phyloP scores from a whole-genome alignment of 768 basidiomycete genomes.

The Lactifluus echinatus region DNA sequence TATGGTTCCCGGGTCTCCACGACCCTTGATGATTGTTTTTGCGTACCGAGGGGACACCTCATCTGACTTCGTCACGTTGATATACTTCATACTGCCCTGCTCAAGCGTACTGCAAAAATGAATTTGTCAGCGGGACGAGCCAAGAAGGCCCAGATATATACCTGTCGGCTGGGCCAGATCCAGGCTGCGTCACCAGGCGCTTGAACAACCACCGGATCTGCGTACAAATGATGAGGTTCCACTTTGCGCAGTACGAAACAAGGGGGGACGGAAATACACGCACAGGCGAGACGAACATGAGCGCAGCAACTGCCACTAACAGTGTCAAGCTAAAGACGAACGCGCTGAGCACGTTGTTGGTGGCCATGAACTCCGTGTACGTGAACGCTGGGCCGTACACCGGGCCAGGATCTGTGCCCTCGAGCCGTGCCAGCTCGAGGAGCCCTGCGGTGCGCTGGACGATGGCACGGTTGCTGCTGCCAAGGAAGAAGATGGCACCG shows the following conservation, averaged over 20 bases:
- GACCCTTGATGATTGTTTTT: constrained; percentile 51
- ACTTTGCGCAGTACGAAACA: not conserved
- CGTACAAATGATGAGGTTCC: not conserved
- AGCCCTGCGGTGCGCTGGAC: constrained; percentile 54
- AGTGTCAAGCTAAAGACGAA: constrained; percentile 32
- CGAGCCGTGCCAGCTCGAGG: constrained; percentile 28
- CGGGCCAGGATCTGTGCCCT: constrained; percentile 12
- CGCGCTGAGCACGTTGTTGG: constrained; percentile 33
- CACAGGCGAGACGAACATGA: constrained; percentile 25
- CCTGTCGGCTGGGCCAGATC: constrained; percentile 58
- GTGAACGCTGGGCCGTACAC: constrained; percentile 63
- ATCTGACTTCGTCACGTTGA: constrained; percentile 62
- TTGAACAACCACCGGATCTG: constrained; percentile 53
- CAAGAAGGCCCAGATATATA: constrained; percentile 30
- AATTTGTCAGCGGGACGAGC: too few species aligned
- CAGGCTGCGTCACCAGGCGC: constrained; percentile 42
- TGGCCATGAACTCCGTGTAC: constrained; percentile 63
- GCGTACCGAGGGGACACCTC: constrained; percentile 36
- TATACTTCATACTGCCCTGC: constrained; percentile 51
- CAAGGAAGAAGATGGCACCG: constrained; percentile 33
- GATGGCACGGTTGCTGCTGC: constrained; percentile 35
- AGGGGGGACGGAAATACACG: not conserved
- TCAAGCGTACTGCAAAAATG: constrained; percentile 39
- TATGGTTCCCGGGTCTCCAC: constrained; percentile 78
- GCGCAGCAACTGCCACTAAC: constrained; percentile 3